phyloP scores from a whole-genome alignment of 192 early-diverging fungal species.

The Funneliformis mosseae region DNA sequence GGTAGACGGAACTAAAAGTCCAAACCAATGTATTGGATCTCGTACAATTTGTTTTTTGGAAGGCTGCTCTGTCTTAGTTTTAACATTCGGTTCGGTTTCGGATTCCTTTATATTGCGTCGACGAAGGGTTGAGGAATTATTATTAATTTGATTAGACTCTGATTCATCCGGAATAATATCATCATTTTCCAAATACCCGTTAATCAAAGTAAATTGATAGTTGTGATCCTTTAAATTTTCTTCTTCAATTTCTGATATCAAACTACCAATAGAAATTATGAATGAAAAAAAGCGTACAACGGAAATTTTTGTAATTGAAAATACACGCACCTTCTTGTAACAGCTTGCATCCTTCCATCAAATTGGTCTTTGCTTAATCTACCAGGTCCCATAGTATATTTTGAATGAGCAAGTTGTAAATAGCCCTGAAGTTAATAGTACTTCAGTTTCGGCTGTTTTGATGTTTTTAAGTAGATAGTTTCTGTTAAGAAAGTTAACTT shows the following conservation, averaged over 20 bases:
- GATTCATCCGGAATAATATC: background rate
- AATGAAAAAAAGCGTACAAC: background rate
- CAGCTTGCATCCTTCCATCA: slow-evolving; percentile 50
- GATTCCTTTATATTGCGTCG: slow-evolving; percentile 9
- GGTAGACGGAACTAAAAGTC: slow-evolving; percentile 46
- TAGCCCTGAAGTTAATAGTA: slow-evolving; percentile 36
- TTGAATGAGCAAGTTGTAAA: slow-evolving; percentile 47
- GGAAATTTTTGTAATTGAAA: background rate
- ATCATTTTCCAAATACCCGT: background rate
- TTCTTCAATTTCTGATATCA: background rate
- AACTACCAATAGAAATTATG: background rate
- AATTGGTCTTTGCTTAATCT: slow-evolving; percentile 42
- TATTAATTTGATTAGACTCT: background rate
- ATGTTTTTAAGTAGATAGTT: background rate
- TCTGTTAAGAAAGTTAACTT: background rate
- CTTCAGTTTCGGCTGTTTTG: background rate
- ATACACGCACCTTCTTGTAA: slow-evolving; percentile 36
- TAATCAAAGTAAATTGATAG: slow-evolving; percentile 4
- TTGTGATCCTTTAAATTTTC: background rate
- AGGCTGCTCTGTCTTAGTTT: background rate
- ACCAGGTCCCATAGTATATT: slow-evolving; percentile 49
- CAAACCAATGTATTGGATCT: slow-evolving; percentile 52
- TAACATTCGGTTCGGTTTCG: background rate
- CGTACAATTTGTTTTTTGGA: slow-evolving; percentile 19
- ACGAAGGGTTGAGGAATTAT: background rate